Percentiles rank a stretch among this genome's conserved stretches.
These are phyloP conservation scores for Cyberlindnera japonica DNA, from an alignment of 805 yeast species.

Conservation along the genomic window DNA sequence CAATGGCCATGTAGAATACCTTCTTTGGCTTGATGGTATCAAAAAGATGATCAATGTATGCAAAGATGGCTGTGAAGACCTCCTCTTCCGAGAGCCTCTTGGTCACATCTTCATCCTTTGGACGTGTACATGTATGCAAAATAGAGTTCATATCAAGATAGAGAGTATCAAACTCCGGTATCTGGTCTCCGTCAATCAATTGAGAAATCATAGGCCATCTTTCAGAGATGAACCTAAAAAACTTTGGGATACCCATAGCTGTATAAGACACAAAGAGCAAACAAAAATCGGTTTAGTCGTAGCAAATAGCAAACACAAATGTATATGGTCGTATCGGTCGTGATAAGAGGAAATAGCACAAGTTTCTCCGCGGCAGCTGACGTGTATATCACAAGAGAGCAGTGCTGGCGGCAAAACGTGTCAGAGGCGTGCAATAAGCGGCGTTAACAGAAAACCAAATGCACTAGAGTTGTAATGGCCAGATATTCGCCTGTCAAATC, in stretches of 20 bases:
- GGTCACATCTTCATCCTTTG: slow-evolving; percentile 63
- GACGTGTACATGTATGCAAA: slow-evolving; percentile 89
- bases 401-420: too few species aligned
- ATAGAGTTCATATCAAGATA: slow-evolving; percentile 98
- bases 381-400: too few species aligned
- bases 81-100: slow-evolving; percentile 81
- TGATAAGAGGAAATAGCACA: not conserved
- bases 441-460: not conserved
- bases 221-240: slow-evolving; percentile 94
- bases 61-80: slow-evolving; percentile 88
- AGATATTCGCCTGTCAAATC: not conserved
- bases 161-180: slow-evolving; percentile 92
- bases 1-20: slow-evolving; percentile 90
- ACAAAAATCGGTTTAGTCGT: not conserved
- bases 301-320: not conserved
- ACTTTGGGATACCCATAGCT: slow-evolving; percentile 88
- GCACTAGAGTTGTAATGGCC: not conserved
- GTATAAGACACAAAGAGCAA: not conserved
- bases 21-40: slow-evolving; percentile 82
- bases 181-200: slow-evolving; percentile 70
- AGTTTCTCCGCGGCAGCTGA: too few species aligned
- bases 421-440: too few species aligned
- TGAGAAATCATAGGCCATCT: slow-evolving; percentile 98
- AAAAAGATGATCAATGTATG: slow-evolving; percentile 91
- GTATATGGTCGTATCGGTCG: too few species aligned